Evolutionary conservation across 2,329 filamentous ascomycete genomes (phyloP).

Genomic region (Paracorniculantispora psalliotae): DNA sequence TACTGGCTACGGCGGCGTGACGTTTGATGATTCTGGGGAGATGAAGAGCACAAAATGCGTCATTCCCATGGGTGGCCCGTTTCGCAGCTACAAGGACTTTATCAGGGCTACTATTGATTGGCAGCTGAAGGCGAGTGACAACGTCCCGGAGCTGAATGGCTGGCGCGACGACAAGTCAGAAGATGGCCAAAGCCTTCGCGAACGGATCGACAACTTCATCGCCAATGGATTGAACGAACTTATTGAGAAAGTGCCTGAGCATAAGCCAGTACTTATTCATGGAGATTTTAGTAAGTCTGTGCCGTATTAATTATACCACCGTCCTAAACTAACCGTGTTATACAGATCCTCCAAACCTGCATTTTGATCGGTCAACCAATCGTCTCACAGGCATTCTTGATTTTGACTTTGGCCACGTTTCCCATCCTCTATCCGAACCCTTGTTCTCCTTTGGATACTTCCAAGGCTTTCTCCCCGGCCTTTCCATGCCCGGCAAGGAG

Average conservation of each 20-base stretch:
- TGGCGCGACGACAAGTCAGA: conserved; percentile 3
- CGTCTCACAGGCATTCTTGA: conserved; percentile 4
- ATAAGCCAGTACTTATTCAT: background rate
- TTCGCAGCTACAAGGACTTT: conserved; percentile 8
- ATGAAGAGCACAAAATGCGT: background rate
- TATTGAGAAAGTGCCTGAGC: background rate
- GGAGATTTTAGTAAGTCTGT: conserved; percentile 10
- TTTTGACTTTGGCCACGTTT: conserved; percentile 12
- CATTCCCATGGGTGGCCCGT: conserved; percentile 14
- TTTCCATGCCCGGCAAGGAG: background rate
- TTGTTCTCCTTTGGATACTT: conserved; percentile 8
- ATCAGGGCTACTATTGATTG: conserved; percentile 10
- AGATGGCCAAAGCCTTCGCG: conserved; percentile 3
- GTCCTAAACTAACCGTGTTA: no score
- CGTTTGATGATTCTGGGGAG: conserved; percentile 6
- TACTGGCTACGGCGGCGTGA: conserved; percentile 7
- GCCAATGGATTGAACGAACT: background rate
- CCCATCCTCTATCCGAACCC: conserved; percentile 3
- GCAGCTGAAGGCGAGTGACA: conserved; percentile 13
- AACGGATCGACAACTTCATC: conserved; percentile 10
- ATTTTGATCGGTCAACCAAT: conserved; percentile 7
- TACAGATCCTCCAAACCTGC: conserved; percentile 5
- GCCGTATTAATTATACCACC: no score
- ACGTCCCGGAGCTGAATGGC: conserved; percentile 11
- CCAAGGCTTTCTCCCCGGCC: background rate